Conservation (phyloP, 352 stramenopile species). For the Phytopythium oedochilum region DNA sequence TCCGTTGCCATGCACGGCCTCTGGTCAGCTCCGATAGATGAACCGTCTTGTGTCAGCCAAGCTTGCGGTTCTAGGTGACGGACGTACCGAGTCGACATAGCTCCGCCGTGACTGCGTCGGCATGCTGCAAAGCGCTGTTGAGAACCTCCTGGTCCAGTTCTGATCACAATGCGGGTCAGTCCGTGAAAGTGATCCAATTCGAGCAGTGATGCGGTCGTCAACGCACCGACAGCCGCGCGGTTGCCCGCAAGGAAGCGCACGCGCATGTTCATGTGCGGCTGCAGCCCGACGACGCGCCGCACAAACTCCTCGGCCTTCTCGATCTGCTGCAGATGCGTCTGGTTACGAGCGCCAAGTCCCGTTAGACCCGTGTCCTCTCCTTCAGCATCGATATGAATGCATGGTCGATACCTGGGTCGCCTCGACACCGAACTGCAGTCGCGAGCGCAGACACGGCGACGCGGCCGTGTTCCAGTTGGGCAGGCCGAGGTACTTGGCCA, state of each 20-base stretch:
- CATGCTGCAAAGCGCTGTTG: constrained; percentile 16
- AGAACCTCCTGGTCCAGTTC: constrained; percentile 38
- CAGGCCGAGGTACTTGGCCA: constrained; percentile 89
- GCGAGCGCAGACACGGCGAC: constrained; percentile 94
- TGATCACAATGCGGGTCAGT: constrained; percentile 4
- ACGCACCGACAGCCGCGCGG: constrained; percentile 59
- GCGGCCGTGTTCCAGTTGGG: constrained; percentile 95
- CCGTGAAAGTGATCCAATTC: background rate
- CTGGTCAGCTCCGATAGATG: background rate
- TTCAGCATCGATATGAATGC: constrained; percentile 1
- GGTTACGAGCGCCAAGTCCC: background rate
- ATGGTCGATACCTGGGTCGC: constrained; percentile 72
- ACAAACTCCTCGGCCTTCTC: constrained; percentile 68
- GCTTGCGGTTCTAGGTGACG: background rate
- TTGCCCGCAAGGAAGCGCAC: constrained; percentile 74
- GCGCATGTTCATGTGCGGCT: constrained; percentile 53
- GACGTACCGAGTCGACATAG: constrained; percentile 35
- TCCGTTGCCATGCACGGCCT: background rate
- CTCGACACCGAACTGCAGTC: constrained; percentile 93
- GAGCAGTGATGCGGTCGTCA: background rate
- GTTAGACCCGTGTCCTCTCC: background rate
- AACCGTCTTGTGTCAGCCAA: background rate
- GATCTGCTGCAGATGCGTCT: constrained; percentile 69
- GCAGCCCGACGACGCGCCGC: constrained; percentile 32
- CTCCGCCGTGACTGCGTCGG: constrained; percentile 27